These are phyloP conservation scores for Westerdykella ornata DNA, from an alignment of 2,329 filamentous ascomycete species.

Conservation along the genomic window DNA sequence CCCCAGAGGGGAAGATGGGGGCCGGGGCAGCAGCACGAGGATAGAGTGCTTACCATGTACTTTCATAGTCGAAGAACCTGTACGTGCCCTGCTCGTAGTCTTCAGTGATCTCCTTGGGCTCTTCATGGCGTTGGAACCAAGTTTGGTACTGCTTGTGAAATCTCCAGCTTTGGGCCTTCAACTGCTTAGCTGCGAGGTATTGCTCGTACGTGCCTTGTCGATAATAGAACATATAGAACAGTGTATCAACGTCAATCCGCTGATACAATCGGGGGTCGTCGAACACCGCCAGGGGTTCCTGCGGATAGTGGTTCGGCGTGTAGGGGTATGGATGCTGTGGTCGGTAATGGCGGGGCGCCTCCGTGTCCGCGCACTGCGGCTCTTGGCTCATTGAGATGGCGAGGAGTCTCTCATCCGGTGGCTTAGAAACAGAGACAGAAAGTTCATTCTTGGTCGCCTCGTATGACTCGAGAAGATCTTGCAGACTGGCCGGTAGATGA, in stretches of 20 bases:
- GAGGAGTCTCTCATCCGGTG: slow-evolving; percentile 65
- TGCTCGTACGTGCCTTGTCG: slow-evolving; percentile 94
- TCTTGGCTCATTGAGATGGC: slow-evolving; percentile 65
- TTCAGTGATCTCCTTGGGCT: slow-evolving; percentile 97
- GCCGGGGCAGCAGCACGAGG: slow-evolving; percentile 6
- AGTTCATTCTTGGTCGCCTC: slow-evolving; percentile 71
- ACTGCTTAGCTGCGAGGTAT: slow-evolving; percentile 88
- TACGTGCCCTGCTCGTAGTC: slow-evolving; percentile 99
- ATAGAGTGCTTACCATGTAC: slow-evolving; percentile 66
- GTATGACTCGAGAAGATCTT: slow-evolving; percentile 86
- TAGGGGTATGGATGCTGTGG: slow-evolving; percentile 71
- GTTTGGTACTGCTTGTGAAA: slow-evolving; percentile 99
- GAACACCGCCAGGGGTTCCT: slow-evolving; percentile 85
- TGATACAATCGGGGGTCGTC: slow-evolving; percentile 84
- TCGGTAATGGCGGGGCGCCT: slow-evolving; percentile 75
- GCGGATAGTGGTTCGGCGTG: slow-evolving; percentile 77
- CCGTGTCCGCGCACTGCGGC: slow-evolving; percentile 70
- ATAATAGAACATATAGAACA: slow-evolving; percentile 99
- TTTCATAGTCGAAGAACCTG: slow-evolving; percentile 98
- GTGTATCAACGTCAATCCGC: slow-evolving; percentile 86
- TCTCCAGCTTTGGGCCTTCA: slow-evolving; percentile 97
- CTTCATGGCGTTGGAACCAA: slow-evolving; percentile 97
- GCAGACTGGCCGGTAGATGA: slow-evolving; percentile 80
- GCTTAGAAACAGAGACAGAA: slow-evolving; percentile 53
- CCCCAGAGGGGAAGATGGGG: not conserved